Evolutionary conservation across 2,329 filamentous ascomycete species (phyloP), one percentile per base, ranked within the genome.

Genomic region (Cryphonectria naterciae): DNA sequence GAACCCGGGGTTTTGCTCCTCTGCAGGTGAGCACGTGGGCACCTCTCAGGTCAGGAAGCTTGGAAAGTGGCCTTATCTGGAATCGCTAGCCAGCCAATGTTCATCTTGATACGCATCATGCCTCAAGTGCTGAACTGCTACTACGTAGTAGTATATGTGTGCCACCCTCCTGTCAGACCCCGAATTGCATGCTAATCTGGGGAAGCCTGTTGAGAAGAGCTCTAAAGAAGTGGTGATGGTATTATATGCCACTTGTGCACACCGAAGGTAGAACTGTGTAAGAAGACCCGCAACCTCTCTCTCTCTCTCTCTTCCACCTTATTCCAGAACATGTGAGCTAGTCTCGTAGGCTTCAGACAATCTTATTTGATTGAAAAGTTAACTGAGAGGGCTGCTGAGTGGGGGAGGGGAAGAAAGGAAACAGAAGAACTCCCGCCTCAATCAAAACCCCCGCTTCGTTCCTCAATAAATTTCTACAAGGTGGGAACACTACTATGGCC

Each of bases 1-100:
- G 19, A n/a, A 25, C 15, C 52, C 25, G 28, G 25, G 52, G n/a
- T 56, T 28, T 28, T 54, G 61, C 37, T n/a, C 35, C 43, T 62
- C 54, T 15, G 1, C n/a, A 63, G 7, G 17, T 64, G 70, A 56
- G 68, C 56, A 70, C 68, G 68, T 70, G 71, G 71, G 71, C 68
- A 72, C 65, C 62, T 70, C 68, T 68, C 49, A 62, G 71, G 71
- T 62, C 35, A 65, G 68, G 46, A 67, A 58, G 56, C 28, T 41
- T 32, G 54, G 32, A 37, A 35, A 39, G 63, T 22, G 19, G 46
- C 28, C 46, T 22, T 35, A 49, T 49, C 43, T 32, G 6, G 25
- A 19, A 32, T 32, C 62, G 37, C 35, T 28, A 60, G 32, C 52
- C 19, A 19, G 68, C 62, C n/a, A 32, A 25, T 32, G 19, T 61